Conservation (phyloP, 495 filamentous ascomycete species). For the Chlorociboria aeruginascens region DNA sequence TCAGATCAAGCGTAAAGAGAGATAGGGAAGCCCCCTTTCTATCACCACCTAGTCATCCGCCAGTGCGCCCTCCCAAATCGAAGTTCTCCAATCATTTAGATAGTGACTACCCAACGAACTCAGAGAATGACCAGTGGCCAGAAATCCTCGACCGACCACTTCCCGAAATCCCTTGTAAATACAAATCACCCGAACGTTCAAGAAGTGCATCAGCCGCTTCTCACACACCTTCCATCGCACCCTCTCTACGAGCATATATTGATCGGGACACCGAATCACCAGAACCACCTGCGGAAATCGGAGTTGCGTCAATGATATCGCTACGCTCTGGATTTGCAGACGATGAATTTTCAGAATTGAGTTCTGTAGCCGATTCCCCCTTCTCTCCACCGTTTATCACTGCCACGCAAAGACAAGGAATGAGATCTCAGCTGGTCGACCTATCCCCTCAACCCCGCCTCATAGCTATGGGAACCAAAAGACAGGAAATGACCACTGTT, state of each 20-base stretch:
- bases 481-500: neutral
- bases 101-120: conserved; percentile 10
- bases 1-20: neutral
- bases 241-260: conserved; percentile 27
- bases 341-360: neutral
- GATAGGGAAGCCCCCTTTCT: neutral
- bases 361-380: no score
- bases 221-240: conserved; percentile 24
- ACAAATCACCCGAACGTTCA: conserved; percentile 1
- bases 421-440: no score
- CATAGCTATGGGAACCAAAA: neutral
- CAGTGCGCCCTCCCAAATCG: neutral
- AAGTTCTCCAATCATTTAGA: neutral
- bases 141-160: conserved; percentile 27
- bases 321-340: conserved; percentile 16
- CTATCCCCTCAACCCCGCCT: no score
- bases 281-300: conserved; percentile 16
- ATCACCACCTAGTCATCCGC: neutral
- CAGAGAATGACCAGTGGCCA: conserved; percentile 16
- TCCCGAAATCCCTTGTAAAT: conserved; percentile 25
- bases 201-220: conserved; percentile 15
- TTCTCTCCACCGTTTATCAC: neutral
- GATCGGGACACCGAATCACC: conserved; percentile 28
- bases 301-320: conserved; percentile 15
- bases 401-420: neutral